Percentiles rank a stretch among this genome's conserved stretches.
Conservation (phyloP, 495 filamentous ascomycete species). For the Penicillium mononematosum region DNA sequence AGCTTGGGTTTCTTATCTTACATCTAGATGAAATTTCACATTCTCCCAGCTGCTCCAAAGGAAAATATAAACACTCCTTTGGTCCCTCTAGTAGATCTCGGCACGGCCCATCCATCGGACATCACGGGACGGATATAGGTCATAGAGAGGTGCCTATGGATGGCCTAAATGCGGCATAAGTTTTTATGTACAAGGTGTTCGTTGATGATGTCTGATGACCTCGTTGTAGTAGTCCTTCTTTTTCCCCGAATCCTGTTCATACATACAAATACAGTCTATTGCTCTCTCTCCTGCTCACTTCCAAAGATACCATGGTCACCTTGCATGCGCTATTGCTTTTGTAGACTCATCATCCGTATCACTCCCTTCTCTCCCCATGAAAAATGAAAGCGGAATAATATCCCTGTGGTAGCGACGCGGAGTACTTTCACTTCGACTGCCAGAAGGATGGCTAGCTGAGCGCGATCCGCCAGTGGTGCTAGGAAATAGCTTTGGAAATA, state of each 20-base stretch:
- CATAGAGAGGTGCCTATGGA: too few species aligned
- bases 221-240: neutral
- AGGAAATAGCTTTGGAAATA: neutral
- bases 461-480: neutral
- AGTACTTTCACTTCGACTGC: neutral
- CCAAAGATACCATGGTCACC: neutral
- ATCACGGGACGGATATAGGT: too few species aligned
- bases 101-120: too few species aligned
- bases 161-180: too few species aligned
- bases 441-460: neutral
- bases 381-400: neutral
- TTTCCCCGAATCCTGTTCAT: neutral
- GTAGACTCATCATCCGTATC: conserved; percentile 4
- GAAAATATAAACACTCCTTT: too few species aligned
- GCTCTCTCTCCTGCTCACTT: neutral
- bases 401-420: neutral
- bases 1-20: too few species aligned
- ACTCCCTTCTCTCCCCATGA: neutral
- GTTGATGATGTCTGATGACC: too few species aligned
- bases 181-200: too few species aligned
- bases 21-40: too few species aligned
- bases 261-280: neutral
- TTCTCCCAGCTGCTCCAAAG: too few species aligned
- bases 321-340: neutral
- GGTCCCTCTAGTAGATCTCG: too few species aligned